These are phyloP conservation scores for Stylonectria norvegica DNA, from an alignment of 2,329 filamentous ascomycete species.

Conservation along the genomic window DNA sequence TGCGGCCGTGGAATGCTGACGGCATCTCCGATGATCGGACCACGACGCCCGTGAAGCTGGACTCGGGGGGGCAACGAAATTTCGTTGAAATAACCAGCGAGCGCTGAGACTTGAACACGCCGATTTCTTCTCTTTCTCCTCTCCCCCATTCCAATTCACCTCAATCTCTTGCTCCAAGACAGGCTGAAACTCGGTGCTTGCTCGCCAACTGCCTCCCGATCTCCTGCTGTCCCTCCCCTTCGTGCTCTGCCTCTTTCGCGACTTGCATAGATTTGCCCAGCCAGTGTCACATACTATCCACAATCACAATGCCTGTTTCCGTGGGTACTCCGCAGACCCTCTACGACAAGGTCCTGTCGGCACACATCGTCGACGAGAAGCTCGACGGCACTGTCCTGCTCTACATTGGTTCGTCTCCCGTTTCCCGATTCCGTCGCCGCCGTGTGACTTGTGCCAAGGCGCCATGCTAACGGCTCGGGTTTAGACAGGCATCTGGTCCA, in stretches of 20 bases:
- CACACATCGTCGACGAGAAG: conserved; percentile 93
- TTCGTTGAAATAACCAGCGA: conserved; percentile 27
- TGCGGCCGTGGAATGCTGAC: conserved; percentile 25
- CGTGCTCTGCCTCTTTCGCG: background rate
- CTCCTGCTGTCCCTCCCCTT: conserved; percentile 3
- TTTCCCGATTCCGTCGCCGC: background rate
- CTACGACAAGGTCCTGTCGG: conserved; percentile 96
- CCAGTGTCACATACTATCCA: conserved; percentile 1
- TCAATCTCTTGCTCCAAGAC: conserved; percentile 5
- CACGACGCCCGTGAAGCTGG: conserved; percentile 22
- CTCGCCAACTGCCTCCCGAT: conserved; percentile 8
- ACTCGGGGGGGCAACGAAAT: conserved; percentile 21
- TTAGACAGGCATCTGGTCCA: conserved; percentile 92
- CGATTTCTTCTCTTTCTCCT: conserved; percentile 13
- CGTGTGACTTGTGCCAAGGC: conserved; percentile 10
- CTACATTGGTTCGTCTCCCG: conserved; percentile 84
- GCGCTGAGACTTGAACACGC: conserved; percentile 12
- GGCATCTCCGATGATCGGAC: conserved; percentile 32
- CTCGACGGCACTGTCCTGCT: conserved; percentile 87
- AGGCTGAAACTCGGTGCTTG: background rate
- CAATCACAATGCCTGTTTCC: conserved; percentile 68
- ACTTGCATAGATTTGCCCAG: background rate
- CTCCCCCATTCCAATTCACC: conserved; percentile 6
- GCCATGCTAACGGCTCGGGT: background rate
- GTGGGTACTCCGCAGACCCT: conserved; percentile 74